Evolutionary conservation across 2,329 filamentous ascomycete species (phyloP).

Genomic region (Verticillium longisporum): DNA sequence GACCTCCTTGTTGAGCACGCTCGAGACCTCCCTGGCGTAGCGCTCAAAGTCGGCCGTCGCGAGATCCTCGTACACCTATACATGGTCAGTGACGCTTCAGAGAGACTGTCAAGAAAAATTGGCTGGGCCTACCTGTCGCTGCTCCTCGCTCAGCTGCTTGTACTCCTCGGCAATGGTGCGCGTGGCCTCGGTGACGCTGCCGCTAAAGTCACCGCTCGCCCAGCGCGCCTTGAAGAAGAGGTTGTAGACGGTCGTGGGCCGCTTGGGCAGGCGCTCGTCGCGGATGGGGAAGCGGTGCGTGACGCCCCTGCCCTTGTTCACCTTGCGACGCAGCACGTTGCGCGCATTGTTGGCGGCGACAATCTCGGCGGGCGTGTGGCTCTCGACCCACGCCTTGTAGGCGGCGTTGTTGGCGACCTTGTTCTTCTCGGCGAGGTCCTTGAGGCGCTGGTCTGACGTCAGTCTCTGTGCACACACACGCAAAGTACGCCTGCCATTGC

Average conservation of each 20-base stretch:
- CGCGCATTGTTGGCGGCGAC: slow-evolving; percentile 42
- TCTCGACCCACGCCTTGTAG: slow-evolving; percentile 42
- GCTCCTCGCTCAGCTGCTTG: slow-evolving; percentile 30
- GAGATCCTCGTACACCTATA: slow-evolving; percentile 27
- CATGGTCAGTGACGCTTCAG: not conserved
- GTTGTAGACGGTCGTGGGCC: slow-evolving; percentile 21
- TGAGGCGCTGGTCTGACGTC: slow-evolving; percentile 23
- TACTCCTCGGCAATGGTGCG: slow-evolving; percentile 28
- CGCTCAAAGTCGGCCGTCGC: slow-evolving; percentile 18
- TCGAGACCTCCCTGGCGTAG: slow-evolving; percentile 21
- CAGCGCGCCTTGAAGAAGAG: slow-evolving; percentile 32
- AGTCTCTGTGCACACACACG: not conserved
- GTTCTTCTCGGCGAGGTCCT: slow-evolving; percentile 29
- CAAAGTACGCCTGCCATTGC: too few relatives aligned
- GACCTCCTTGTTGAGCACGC: slow-evolving; percentile 12
- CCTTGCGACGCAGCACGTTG: slow-evolving; percentile 27
- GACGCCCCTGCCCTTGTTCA: slow-evolving; percentile 11
- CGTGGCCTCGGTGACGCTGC: slow-evolving; percentile 12
- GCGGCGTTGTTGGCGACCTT: slow-evolving; percentile 28
- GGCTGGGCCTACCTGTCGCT: slow-evolving; percentile 28
- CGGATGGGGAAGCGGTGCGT: slow-evolving; percentile 19
- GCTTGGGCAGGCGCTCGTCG: slow-evolving; percentile 43
- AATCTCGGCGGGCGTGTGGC: slow-evolving; percentile 30
- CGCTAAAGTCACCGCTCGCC: slow-evolving; percentile 18
- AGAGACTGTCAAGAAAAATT: not conserved